Conservation (phyloP, 139 green algal species). For the Chlorella sp. region DNA sequence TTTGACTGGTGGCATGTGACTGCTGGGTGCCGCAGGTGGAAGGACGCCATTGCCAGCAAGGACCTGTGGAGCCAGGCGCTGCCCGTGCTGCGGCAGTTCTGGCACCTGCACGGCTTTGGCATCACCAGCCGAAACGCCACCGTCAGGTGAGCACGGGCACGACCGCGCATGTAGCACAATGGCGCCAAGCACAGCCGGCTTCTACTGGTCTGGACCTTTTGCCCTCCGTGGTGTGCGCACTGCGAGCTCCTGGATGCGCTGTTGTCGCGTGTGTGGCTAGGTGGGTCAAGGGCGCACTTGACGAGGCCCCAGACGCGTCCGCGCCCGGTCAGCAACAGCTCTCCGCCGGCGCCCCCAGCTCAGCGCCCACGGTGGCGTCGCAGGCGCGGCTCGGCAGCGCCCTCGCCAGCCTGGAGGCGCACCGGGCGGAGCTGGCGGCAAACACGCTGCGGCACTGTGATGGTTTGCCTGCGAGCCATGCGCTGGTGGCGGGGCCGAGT, state of each 20-base stretch:
- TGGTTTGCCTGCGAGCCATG: constrained; percentile 33
- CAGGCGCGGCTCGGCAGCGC: background rate
- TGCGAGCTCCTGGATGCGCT: background rate
- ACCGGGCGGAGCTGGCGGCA: constrained; percentile 15
- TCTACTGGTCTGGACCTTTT: background rate
- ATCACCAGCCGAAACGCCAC: constrained; percentile 42
- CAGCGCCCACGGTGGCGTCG: background rate
- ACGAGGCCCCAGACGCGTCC: constrained; percentile 29
- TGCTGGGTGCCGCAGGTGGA: constrained; percentile 22
- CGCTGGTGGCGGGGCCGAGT: constrained; percentile 27
- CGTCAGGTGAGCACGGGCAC: constrained; percentile 25
- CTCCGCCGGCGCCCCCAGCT: background rate
- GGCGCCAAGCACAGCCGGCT: background rate
- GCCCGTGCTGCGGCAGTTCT: constrained; percentile 37
- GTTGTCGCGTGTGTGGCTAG: constrained; percentile 6
- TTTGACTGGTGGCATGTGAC: background rate
- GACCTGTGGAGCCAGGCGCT: constrained; percentile 31
- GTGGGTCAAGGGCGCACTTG: constrained; percentile 48
- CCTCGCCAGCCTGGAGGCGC: constrained; percentile 14
- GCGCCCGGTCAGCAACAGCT: background rate
- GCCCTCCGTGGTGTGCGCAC: background rate
- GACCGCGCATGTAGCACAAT: background rate
- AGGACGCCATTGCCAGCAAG: constrained; percentile 27
- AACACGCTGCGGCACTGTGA: constrained; percentile 40
- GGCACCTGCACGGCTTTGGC: constrained; percentile 46